phyloP scores from a whole-genome alignment of 805 yeast genomes.

The Metschnikowia kunwiensis region DNA sequence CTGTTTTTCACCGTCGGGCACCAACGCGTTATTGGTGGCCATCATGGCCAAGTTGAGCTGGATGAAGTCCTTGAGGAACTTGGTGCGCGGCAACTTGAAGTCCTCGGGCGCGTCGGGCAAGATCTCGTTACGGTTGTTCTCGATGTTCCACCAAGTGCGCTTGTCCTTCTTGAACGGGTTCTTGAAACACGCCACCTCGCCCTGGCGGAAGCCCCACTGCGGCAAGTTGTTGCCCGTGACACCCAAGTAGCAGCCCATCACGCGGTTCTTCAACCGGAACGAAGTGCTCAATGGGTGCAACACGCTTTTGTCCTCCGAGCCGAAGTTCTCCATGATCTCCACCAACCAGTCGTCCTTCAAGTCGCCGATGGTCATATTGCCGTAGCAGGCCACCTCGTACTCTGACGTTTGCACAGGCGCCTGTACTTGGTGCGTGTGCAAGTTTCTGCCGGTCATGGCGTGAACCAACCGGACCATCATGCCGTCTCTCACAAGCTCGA shows the following conservation, averaged over 20 bases:
- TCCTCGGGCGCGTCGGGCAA: conserved; percentile 59
- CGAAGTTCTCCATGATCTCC: conserved; percentile 62
- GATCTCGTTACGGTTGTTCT: conserved; percentile 57
- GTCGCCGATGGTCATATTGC: conserved; percentile 63
- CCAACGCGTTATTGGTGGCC: conserved; percentile 78
- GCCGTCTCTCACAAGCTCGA: conserved; percentile 52
- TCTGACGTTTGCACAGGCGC: conserved; percentile 58
- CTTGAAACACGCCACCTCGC: conserved; percentile 83
- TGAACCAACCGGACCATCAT: conserved; percentile 62
- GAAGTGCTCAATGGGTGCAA: conserved; percentile 83
- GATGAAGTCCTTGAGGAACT: conserved; percentile 65
- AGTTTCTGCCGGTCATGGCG: conserved; percentile 57
- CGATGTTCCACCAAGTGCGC: conserved; percentile 88
- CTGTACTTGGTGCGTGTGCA: conserved; percentile 66
- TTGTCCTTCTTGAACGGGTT: conserved; percentile 69
- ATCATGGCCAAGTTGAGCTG: conserved; percentile 76
- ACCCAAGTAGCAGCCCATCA: conserved; percentile 78
- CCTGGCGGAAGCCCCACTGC: conserved; percentile 97
- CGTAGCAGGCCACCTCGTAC: conserved; percentile 72
- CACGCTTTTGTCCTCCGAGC: conserved; percentile 48
- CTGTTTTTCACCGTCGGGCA: conserved; percentile 68
- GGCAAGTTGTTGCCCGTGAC: conserved; percentile 83
- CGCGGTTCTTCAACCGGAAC: conserved; percentile 68
- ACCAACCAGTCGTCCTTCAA: conserved; percentile 73
- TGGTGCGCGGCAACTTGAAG: conserved; percentile 57